These are phyloP conservation scores for Xylariaceae sp. DNA, from an alignment of 2,329 filamentous ascomycete species.

Conservation along the genomic window DNA sequence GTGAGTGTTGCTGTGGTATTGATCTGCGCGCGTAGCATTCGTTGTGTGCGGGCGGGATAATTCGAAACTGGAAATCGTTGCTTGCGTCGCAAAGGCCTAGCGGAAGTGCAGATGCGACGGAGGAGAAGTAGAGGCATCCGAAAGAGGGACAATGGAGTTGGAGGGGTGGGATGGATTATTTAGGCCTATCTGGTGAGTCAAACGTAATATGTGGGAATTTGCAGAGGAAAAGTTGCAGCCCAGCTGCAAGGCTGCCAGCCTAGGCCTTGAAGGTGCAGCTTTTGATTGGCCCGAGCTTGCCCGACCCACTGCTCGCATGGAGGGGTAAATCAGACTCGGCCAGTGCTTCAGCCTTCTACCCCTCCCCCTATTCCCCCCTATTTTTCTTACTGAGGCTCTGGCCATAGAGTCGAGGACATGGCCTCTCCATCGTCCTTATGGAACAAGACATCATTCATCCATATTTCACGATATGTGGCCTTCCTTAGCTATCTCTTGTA, in stretches of 20 bases:
- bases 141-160: neutral
- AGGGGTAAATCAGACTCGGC: neutral
- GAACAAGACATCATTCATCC: too few relatives aligned
- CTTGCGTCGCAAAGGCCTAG: conserved; percentile 1
- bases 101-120: conserved; percentile 2
- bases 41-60: neutral
- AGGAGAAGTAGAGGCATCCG: conserved; percentile 13
- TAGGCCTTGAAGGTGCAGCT: neutral
- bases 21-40: conserved; percentile 1
- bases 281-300: neutral
- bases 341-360: neutral
- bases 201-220: neutral
- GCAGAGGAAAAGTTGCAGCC: conserved; percentile 1
- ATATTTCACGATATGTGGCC: too few relatives aligned
- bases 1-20: conserved; percentile 5
- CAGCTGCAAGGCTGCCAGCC: conserved; percentile 1
- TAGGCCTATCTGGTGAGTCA: conserved; percentile 1
- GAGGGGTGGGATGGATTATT: neutral
- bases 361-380: neutral
- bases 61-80: conserved; percentile 1
- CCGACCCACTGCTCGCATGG: neutral
- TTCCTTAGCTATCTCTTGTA: too few relatives aligned
- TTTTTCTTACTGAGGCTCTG: too few relatives aligned
- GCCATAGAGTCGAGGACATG: too few relatives aligned
- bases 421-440: too few relatives aligned